phyloP scores from a whole-genome alignment of 2,329 filamentous ascomycete genomes.

The Cercospora sp. region DNA sequence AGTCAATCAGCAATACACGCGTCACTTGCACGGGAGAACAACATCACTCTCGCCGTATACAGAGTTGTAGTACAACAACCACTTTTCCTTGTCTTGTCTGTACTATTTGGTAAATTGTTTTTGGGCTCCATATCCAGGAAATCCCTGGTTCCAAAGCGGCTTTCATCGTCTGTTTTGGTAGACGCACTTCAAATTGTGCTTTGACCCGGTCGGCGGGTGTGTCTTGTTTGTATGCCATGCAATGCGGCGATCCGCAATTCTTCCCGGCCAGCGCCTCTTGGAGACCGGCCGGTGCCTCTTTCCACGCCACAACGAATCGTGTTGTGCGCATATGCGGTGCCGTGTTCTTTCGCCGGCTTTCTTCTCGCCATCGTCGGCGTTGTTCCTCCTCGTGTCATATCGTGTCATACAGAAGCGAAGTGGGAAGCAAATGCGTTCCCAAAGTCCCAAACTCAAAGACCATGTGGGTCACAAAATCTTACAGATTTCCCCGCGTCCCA shows the following conservation, averaged over 20 bases:
- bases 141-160: not conserved
- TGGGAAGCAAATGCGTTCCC: not conserved
- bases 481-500: not conserved
- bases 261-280: not conserved
- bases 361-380: not conserved
- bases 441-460: not conserved
- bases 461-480: not conserved
- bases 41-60: not conserved
- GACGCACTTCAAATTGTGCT: not conserved
- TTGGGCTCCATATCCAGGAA: not conserved
- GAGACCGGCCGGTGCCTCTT: not conserved
- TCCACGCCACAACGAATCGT: not conserved
- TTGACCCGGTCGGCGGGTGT: not conserved
- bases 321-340: not conserved
- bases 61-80: not conserved
- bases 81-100: not conserved
- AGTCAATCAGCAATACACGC: not conserved
- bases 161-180: not conserved
- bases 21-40: not conserved
- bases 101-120: not conserved
- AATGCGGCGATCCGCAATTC: not conserved
- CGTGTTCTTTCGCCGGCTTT: not conserved
- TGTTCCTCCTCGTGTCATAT: constrained; percentile 1
- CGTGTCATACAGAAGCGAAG: constrained; percentile 3
- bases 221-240: not conserved